These are phyloP conservation scores for Lactifluus volemus DNA, from an alignment of 768 basidiomycete genomes.

Conservation along the genomic window DNA sequence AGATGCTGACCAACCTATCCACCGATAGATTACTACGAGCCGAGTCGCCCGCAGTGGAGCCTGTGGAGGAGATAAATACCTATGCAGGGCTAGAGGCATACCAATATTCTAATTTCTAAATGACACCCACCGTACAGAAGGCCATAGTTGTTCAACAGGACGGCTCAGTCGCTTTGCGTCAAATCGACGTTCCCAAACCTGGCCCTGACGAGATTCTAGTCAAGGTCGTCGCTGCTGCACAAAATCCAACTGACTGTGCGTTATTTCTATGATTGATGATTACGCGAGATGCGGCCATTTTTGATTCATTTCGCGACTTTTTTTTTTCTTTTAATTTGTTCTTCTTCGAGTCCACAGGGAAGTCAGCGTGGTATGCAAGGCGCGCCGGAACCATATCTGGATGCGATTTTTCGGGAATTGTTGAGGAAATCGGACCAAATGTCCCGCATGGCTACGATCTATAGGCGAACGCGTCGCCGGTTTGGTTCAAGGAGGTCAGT, in stretches of 20 bases:
- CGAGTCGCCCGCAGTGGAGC: not conserved
- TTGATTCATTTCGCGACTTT: not conserved
- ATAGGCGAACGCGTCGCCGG: conserved; percentile 26
- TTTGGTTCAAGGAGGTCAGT: conserved; percentile 22
- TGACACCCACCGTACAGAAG: conserved; percentile 4
- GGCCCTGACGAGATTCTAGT: conserved; percentile 11
- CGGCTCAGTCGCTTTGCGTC: conserved; percentile 4
- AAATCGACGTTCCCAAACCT: conserved; percentile 11
- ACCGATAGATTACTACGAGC: not conserved
- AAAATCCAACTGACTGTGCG: conserved; percentile 23
- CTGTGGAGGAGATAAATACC: not conserved
- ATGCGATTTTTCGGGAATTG: conserved; percentile 24
- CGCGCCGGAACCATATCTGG: conserved; percentile 21
- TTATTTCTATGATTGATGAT: not conserved
- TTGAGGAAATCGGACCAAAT: conserved; percentile 20
- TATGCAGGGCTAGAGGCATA: no score
- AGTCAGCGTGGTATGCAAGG: not conserved
- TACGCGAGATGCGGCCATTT: no score
- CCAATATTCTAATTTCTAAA: not conserved
- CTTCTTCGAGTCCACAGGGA: not conserved
- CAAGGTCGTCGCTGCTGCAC: conserved; percentile 28
- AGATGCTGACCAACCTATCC: not conserved
- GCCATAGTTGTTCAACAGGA: conserved; percentile 1
- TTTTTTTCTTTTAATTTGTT: not conserved
- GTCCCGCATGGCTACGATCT: conserved; percentile 13